Evolutionary conservation across 1,284 basidiomycete species (phyloP), one percentile per base, ranked within the genome.

Genomic region (Vanrija pseudolonga): DNA sequence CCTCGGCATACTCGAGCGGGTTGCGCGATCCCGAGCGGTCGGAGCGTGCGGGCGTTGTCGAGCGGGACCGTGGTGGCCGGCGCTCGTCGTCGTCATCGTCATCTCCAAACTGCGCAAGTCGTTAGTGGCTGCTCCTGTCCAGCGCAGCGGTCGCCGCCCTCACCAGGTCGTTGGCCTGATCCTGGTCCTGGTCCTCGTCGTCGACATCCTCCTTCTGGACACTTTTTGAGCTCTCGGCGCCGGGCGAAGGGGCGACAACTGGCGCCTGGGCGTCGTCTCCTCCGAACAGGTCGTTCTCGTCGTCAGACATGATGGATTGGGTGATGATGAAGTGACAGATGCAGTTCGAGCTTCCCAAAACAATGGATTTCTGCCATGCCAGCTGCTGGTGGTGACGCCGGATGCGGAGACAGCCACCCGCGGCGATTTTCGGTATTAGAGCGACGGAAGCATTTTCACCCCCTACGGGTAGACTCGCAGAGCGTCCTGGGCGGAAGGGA

Each of bases 71-170:
- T 4, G 58, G 54, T 26, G 54, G 85, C n/a, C 86, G 86, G 88
- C 90, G 2, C 87, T 89, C 6, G 87, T 91, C 7, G 87, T 91
- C 7, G 84, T 91, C 19, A 86, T 92, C 47, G 85, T 91, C 59
- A 85, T 92, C 71, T 85, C 87, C 72, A 88, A 88, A 62, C 89
- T 92, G 68, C 38, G 55, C 19, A 24, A 15, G 12, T n/a, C n/a
- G 60, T 26, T 26, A 44, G 44, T 8, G 20, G 6, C 7, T 15
- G 22, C 6, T 18, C 22, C 51, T 32, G 39, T 9, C 9, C 19
- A 17, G 37, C 36, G 14, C 17, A 38, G 37, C 18, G 3, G 6
- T 15, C 4, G 11, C 37, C 14, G 11, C 37, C 14, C 38, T 40
- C 19, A 40, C 38, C 38, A 40, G 38, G 38, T 40, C 38, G 38